phyloP scores from a whole-genome alignment of 2,329 filamentous ascomycete genomes.

The Trichoderma sp. region DNA sequence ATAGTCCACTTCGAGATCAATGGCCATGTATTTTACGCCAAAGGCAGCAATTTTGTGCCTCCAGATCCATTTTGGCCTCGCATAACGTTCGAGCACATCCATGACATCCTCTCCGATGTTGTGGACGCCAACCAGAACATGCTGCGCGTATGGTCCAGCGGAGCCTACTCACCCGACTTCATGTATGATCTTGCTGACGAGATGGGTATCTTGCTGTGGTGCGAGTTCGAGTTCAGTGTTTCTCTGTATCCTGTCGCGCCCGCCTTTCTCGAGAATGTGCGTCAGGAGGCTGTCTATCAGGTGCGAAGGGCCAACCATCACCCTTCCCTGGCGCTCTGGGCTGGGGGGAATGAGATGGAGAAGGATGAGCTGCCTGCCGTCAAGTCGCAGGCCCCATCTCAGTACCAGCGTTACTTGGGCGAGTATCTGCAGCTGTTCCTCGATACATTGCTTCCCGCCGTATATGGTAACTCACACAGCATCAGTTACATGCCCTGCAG shows the following conservation, averaged over 20 bases:
- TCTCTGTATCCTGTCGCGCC: neutral
- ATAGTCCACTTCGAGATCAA: constrained; percentile 10
- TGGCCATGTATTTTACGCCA: neutral
- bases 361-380: constrained; percentile 8
- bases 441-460: neutral
- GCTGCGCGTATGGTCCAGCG: constrained; percentile 6
- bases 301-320: constrained; percentile 2
- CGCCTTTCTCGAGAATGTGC: constrained; percentile 1
- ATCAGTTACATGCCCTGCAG: constrained; percentile 10
- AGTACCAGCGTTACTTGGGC: neutral
- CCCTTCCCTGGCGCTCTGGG: constrained; percentile 1
- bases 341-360: constrained; percentile 9
- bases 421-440: neutral
- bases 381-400: neutral
- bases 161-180: neutral
- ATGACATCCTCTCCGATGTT: neutral
- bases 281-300: constrained; percentile 7
- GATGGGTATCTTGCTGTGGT: constrained; percentile 4
- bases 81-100: neutral
- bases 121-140: constrained; percentile 6
- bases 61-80: constrained; percentile 8
- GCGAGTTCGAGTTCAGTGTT: constrained; percentile 2
- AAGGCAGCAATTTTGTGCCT: constrained; percentile 4
- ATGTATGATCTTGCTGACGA: constrained; percentile 9
- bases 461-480: constrained; percentile 7